These are phyloP conservation scores for Phialophora expanda DNA, from an alignment of 2,329 filamentous ascomycete species.

Conservation along the genomic window DNA sequence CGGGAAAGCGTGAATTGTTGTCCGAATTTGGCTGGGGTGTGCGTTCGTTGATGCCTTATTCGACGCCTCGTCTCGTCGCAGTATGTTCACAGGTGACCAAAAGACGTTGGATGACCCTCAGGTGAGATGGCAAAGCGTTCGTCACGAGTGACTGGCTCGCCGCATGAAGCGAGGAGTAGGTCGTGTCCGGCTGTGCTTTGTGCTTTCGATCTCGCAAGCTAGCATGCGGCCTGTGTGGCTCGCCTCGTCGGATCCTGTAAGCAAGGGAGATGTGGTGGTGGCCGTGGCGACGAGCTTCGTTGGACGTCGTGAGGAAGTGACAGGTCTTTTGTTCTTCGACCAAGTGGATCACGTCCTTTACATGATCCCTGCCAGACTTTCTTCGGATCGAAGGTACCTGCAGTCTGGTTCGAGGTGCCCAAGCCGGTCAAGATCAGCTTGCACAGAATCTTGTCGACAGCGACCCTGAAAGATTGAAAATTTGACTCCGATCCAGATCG, in stretches of 20 bases:
- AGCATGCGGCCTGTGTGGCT: constrained; percentile 5
- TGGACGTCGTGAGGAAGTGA: constrained; percentile 15
- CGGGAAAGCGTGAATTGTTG: constrained; percentile 26
- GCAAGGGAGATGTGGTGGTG: constrained; percentile 13
- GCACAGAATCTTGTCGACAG: background rate
- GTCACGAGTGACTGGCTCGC: constrained; percentile 9
- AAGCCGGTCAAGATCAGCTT: constrained; percentile 2
- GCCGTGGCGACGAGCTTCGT: constrained; percentile 17
- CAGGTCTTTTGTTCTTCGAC: constrained; percentile 18
- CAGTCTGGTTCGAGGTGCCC: background rate
- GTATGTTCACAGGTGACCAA: background rate
- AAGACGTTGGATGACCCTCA: background rate
- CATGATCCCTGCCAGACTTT: constrained; percentile 8
- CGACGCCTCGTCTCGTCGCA: constrained; percentile 9
- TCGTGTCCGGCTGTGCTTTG: constrained; percentile 8
- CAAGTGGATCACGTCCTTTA: constrained; percentile 16
- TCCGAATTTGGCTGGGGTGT: constrained; percentile 13
- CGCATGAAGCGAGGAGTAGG: constrained; percentile 7
- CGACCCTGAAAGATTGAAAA: background rate
- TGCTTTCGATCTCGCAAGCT: constrained; percentile 8
- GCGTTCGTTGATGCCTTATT: constrained; percentile 3
- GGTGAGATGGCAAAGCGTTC: constrained; percentile 8
- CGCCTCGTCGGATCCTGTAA: constrained; percentile 9
- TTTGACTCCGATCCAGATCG: background rate
- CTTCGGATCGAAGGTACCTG: background rate